A percentile compares a stretch with the other conserved stretches of the same genome.
These are phyloP conservation scores for Chaetomium sp. DNA, from an alignment of 2,329 filamentous ascomycete genomes.

Conservation along the genomic window DNA sequence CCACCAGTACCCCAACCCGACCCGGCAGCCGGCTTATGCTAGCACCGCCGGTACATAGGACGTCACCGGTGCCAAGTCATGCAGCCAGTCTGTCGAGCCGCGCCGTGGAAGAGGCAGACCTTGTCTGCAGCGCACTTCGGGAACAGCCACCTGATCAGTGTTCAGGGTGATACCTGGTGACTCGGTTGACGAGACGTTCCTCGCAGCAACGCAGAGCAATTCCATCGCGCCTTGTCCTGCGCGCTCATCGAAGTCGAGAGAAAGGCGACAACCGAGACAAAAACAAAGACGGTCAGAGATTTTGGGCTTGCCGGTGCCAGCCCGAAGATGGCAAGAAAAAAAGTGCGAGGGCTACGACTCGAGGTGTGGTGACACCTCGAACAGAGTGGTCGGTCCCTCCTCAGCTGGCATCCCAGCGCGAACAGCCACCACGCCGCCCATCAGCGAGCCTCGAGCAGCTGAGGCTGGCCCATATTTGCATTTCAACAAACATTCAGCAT, in stretches of 20 bases:
- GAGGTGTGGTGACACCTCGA: neutral
- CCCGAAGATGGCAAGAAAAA: neutral
- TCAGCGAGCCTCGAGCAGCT: slow-evolving; percentile 12
- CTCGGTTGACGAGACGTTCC: slow-evolving; percentile 26
- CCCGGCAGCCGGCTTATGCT: slow-evolving; percentile 57
- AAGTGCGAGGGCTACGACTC: neutral
- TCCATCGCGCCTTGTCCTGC: neutral
- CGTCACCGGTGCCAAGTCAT: slow-evolving; percentile 1
- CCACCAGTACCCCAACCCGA: slow-evolving; percentile 44
- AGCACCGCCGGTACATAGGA: slow-evolving; percentile 60
- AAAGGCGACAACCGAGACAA: slow-evolving; percentile 28
- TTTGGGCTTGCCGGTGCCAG: slow-evolving; percentile 17
- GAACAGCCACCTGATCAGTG: slow-evolving; percentile 30
- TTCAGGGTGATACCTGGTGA: slow-evolving; percentile 39
- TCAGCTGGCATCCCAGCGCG: neutral
- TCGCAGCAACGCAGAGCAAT: slow-evolving; percentile 20
- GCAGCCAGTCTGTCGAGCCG: slow-evolving; percentile 19
- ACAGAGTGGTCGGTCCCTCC: slow-evolving; percentile 7
- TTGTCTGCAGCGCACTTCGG: slow-evolving; percentile 12
- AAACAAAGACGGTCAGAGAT: slow-evolving; percentile 31
- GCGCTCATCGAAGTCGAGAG: slow-evolving; percentile 17
- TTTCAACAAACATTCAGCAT: slow-evolving; percentile 43
- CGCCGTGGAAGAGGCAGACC: slow-evolving; percentile 22
- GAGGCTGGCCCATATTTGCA: slow-evolving; percentile 30
- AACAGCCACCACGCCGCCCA: neutral